These are phyloP conservation scores for Sarocladium kiliense DNA, from an alignment of 2,329 filamentous ascomycete species.

Conservation along the genomic window DNA sequence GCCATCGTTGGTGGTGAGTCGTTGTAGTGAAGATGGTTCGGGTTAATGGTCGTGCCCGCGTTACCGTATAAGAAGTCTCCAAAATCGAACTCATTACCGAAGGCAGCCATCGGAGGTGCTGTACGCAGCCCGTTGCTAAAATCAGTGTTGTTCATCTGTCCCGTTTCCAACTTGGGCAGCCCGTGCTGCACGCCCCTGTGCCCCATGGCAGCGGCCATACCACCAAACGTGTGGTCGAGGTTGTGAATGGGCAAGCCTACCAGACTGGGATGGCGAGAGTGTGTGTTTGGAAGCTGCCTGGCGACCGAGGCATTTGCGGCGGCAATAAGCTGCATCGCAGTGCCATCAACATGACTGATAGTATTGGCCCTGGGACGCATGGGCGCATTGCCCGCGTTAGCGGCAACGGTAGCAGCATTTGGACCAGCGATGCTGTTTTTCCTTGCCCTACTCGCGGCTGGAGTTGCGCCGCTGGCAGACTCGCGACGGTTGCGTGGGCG, in stretches of 20 bases:
- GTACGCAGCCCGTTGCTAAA: conserved; percentile 65
- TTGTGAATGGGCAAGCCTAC: conserved; percentile 55
- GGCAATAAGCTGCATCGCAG: conserved; percentile 67
- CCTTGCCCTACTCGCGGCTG: conserved; percentile 68
- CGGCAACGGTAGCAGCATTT: conserved; percentile 33
- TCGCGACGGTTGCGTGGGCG: conserved; percentile 85
- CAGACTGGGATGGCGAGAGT: conserved; percentile 70
- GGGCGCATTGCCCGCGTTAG: conserved; percentile 33
- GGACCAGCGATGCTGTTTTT: conserved; percentile 82
- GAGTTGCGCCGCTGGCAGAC: conserved; percentile 70
- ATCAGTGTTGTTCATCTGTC: conserved; percentile 56
- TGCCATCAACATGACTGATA: conserved; percentile 84
- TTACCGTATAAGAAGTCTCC: conserved; percentile 53
- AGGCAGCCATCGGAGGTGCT: conserved; percentile 48
- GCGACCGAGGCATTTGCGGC: conserved; percentile 50
- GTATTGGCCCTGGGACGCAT: conserved; percentile 93
- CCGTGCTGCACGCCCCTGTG: conserved; percentile 63
- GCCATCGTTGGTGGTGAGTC: conserved; percentile 66
- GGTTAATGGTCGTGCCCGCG: conserved; percentile 57
- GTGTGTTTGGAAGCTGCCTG: conserved; percentile 45
- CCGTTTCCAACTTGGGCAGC: conserved; percentile 79
- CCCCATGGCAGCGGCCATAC: conserved; percentile 65
- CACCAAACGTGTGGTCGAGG: conserved; percentile 60
- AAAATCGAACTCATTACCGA: conserved; percentile 22
- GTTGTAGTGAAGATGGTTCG: conserved; percentile 75